phyloP scores from a whole-genome alignment of 2,329 filamentous ascomycete species.

The Trichoderma cornu-damae region DNA sequence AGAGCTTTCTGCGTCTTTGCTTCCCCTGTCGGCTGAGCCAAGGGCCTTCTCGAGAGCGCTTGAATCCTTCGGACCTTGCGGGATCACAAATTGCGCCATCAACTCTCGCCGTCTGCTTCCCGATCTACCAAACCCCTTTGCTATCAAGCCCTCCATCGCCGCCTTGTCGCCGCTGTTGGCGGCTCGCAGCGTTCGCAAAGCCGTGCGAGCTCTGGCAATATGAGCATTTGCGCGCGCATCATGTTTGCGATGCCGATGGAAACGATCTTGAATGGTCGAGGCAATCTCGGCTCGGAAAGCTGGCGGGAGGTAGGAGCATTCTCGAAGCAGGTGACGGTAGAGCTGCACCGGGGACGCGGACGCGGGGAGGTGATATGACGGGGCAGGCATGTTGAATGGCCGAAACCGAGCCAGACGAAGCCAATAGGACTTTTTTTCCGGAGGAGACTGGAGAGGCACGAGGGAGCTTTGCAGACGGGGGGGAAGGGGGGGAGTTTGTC shows the following conservation, averaged over 20 bases:
- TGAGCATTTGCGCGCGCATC: conserved; percentile 28
- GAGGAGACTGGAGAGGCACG: neutral
- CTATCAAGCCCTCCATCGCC: conserved; percentile 45
- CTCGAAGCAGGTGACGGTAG: conserved; percentile 57
- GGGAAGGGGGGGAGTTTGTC: neutral
- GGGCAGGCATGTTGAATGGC: conserved; percentile 28
- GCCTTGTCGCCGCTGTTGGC: conserved; percentile 47
- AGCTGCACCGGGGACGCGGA: conserved; percentile 33
- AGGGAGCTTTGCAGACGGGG: neutral
- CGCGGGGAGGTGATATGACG: conserved; percentile 25
- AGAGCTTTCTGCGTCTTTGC: neutral
- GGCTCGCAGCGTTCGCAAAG: conserved; percentile 46
- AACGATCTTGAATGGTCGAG: conserved; percentile 42
- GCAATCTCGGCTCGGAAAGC: conserved; percentile 43
- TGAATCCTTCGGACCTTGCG: conserved; percentile 37
- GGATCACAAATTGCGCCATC: conserved; percentile 35
- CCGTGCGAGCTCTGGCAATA: conserved; percentile 38
- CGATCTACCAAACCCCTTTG: conserved; percentile 47
- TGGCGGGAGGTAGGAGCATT: conserved; percentile 55
- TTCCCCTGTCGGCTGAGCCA: conserved; percentile 4
- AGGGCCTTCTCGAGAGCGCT: conserved; percentile 36
- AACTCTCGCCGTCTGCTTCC: conserved; percentile 50
- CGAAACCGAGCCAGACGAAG: neutral
- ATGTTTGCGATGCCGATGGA: conserved; percentile 38
- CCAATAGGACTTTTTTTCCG: neutral